Base-by-base conservation (phyloP, 1,139 yeast species). In the Protomyces macrosporus region DNA sequence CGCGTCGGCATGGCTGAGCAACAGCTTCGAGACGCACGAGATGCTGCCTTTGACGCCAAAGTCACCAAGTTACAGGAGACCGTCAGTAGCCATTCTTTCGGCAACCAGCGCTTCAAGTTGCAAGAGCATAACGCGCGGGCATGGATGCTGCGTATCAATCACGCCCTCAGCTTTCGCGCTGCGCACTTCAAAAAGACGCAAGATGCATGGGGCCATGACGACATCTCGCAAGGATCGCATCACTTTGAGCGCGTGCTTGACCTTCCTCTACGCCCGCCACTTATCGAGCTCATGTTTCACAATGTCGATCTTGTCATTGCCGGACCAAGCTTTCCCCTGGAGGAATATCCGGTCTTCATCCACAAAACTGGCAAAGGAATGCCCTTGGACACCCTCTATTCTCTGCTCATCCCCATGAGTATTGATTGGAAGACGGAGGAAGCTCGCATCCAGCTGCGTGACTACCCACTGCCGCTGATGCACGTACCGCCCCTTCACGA, bases 1-100 rank as follows among this genome's bases (percentile, higher is more conserved):
- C 93, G 88, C 71, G 80, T 89, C 40, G 97, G 97, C 1, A 68
- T 81, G 60, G 75, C 82, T 3, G 97, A 90, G 71, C 96, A 88
- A 71, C 77, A 82, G 65, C 79, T 81, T 65, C 77, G 97, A 61
- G 66, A 82, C 53, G 90, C 85, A 55, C 83, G 86, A 69, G 73
- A 78, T 52, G 75, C 75, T 4, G 75, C 83, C 4, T 86, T 88
- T 71, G 86, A 87, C 45, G 72, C 73, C 48, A 76, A 76, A 57
- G 71, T 75, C 12, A 70, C 69, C 39, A 69, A 71, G 5, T 67
- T 77, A 48, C 65, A 69, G 40, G 65, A 63, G 10, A 66, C 61
- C 6, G 39, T 12, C n/a, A 48, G 37, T 12, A 33, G 32, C 23
- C 32, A 42, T 4, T 30, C 34, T 36, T 55, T 52, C 23, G 14